Base-by-base conservation (phyloP, 306 rosid genomes). In the Hippophae gyantsensis region DNA sequence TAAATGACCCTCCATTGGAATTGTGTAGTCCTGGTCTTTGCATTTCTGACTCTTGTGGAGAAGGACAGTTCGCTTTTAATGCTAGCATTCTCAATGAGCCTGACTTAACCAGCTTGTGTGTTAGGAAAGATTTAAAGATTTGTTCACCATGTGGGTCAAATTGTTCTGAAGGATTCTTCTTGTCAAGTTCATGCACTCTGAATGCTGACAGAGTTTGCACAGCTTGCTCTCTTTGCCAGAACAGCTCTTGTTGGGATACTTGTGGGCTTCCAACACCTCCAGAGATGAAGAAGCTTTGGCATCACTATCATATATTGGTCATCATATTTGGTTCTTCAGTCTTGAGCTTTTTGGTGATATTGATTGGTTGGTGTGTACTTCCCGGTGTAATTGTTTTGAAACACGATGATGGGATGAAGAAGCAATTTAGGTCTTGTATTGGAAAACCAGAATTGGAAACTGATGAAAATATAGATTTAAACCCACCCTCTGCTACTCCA, bases 201-300 rank as follows among this genome's bases (percentile, higher is more conserved):
- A 81, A 78, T 54, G 46, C 86, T 6, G 96, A 83, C 65, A 74
- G 95, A 52, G 82, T 85, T 10, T 92, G 98, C 79, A 83, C 96
- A 3, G 81, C 88, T 62, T 92, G 96, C 70, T 92, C 96, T 56
- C 95, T 92, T 64, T 92, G 99, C 79, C 96, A 92, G 70, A 92
- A 92, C 70, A 82, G 90, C 43, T 85, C 96, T 54, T 92, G 99
- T 68, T 58, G 58, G 75, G 74, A 70, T 49, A 72, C 76, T 23
- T 92, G 99, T 74, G 76, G 78, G 18, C 67, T 78, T 61, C 83
- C 67, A 27, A 64, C 89, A 7, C 54, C 86, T 8, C 44, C 71
- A 5, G 83, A 65, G 55, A 40, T 63, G 65, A 76, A 69, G 49
- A 81, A 66, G 64, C 71, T 56, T 55, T 81, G 92, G 99, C 79